Evolutionary conservation across 345 rosid species (phyloP), one percentile per base, ranked within the genome.

Genomic region (Eutrema japonicum): DNA sequence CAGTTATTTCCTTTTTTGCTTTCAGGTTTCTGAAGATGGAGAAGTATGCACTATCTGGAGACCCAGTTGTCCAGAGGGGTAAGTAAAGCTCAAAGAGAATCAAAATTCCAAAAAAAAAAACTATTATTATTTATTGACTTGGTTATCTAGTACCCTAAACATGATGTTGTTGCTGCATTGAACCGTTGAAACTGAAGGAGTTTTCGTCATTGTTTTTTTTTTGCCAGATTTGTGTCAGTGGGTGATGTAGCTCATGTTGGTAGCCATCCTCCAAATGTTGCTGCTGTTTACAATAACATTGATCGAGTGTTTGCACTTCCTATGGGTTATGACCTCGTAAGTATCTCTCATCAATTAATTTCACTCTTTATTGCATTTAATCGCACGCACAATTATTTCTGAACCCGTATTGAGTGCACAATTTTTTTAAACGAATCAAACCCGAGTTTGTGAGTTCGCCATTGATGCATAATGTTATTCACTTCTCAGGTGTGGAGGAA

Each of bases 251-350:
- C 96, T 75, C 89, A 70, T 64, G 83, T 84, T 68, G 96, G 99
- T 67, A 72, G 68, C 77, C 97, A 95, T 83, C 88, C 96, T 70
- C 99, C 99, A 53, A 86, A 82, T 78, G 94, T 89, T 45, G 92
- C 96, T 54, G 99, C 99, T 70, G 85, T 88, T 70, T 95, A 95
- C 81, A 81, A 64, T 60, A 83, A 85, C 41, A 40, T 18, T 18
- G 79, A 82, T 16, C 49, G 78, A 42, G 80, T 80, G 68, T 92
- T 90, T 81, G 85, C 91, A 42, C 79, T 73, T 73, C 97, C 98
- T 10, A 54, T 88, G 49, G 97, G 99, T 65, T 92, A 89, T 83
- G 99, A 95, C 80, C 87, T 95, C 81, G 98, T 90, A 82, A 88
- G 92, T 53, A 49, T 41, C 45, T 27, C 52, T 37, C 46, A 53